These are phyloP conservation scores for Magnaporthiopsis rhizophila DNA, from an alignment of 2,329 filamentous ascomycete species.

Conservation along the genomic window DNA sequence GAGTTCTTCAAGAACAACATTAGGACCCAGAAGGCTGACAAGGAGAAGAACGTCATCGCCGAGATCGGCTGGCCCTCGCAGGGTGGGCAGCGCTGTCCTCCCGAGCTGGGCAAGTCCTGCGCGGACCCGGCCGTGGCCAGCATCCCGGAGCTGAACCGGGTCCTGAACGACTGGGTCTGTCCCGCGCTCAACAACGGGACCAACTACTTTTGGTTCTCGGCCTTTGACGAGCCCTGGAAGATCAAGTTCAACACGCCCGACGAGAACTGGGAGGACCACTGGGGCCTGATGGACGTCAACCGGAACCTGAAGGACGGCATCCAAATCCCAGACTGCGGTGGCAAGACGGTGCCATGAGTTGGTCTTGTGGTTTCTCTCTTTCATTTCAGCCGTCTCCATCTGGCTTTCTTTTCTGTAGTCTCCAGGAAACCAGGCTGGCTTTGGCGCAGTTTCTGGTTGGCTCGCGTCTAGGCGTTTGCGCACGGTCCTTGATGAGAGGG, in stretches of 20 bases:
- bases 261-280: constrained; percentile 88
- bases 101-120: constrained; percentile 42
- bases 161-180: constrained; percentile 83
- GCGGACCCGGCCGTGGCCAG: constrained; percentile 66
- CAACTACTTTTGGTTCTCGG: constrained; percentile 95
- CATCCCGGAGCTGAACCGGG: constrained; percentile 72
- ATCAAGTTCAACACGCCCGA: constrained; percentile 57
- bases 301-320: constrained; percentile 78
- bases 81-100: constrained; percentile 73
- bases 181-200: constrained; percentile 71
- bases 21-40: constrained; percentile 52
- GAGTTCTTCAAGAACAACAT: constrained; percentile 71
- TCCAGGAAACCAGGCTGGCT: not conserved
- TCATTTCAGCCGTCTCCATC: not conserved
- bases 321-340: constrained; percentile 79
- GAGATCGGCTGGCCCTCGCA: constrained; percentile 87
- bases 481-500: not conserved
- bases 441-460: not conserved
- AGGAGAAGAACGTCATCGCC: constrained; percentile 67
- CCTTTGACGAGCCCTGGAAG: constrained; percentile 97
- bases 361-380: not conserved
- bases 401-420: not conserved
- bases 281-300: constrained; percentile 83
- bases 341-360: constrained; percentile 42
- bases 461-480: not conserved